Evolutionary conservation across 768 basidiomycete species (phyloP), one percentile per base, ranked within the genome.

Genomic region (Boletus vermiculosoides): DNA sequence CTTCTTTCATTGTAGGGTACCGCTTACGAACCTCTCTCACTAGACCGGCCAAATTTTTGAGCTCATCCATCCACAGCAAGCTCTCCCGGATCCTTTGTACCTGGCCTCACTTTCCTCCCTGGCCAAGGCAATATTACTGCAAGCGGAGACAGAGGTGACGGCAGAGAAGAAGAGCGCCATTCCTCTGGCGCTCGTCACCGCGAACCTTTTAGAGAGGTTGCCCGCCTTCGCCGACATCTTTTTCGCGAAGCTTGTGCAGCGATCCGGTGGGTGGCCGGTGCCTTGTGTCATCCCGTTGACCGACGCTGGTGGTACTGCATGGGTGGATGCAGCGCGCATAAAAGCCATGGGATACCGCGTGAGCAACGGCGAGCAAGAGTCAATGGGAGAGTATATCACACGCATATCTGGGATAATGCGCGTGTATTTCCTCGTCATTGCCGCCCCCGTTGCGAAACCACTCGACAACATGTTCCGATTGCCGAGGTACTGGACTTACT

Each of bases 81-180:
- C 61, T 0, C 62, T 67, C 53, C 67, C 71, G 13, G 59, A 62
- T 37, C 61, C 69, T n/a, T 74, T 90, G 52, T 95, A 94, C 69
- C 71, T 78, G 46, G 90, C 92, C 49, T 79, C 88, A 22, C 82
- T 95, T 45, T 94, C 91, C 22, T 88, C 94, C n/a, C 82, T 98
- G 40, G 78, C 92, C 46, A 98, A 98, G 68, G 78, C 85, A 18
- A 86, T 98, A 58, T 80, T 98, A 44, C 79, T 90, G 34, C 96
- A 98, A 75, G 94, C 94, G 18, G 94, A 97, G 75, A 89, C 87
- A 0, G 96, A 98, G 72, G 91, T 96, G 10, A 84, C 89, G 1
- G 94, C 94, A 3, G 91, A 95, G 72, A 86, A 89, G 65, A 84
- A 85, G 31, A 88, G 89, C 23, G 94, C 94, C 0, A 78, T 80